Base-by-base conservation (phyloP, 108 stramenopile genomes). In the Conticribra weissflogii region DNA sequence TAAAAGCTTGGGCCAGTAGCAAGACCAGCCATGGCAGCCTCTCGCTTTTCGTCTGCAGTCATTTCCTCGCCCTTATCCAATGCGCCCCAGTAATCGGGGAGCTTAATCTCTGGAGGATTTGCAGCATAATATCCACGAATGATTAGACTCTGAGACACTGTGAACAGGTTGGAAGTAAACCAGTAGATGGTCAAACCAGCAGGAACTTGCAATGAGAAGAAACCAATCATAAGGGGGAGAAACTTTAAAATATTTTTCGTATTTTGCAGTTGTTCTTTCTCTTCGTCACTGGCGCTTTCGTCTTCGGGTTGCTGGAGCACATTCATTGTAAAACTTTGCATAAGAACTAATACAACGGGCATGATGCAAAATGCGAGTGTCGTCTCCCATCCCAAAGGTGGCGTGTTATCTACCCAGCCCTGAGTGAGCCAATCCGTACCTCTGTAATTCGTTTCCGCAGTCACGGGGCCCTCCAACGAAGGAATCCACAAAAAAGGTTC, bases 401-500 rank as follows among this genome's bases (percentile, higher is more conserved):
- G 91, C 17, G 66, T 76, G 0, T 86, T 85, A 66, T 88, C 85
- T 24, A 76, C 36, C 89, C 92, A 92, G 1, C 80, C 81, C 48
- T 87, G 54, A 21, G 81, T 83, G 48, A 96, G 64, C 96, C 96
- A 96, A 52, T 94, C 84, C 82, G 89, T 79, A 25, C 91, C 93
- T 30, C 89, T 82, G 68, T 79, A 88, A 59, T 88, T 84, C 21
- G 78, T 81, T 50, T 81, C 81, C 22, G 88, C 91, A 32, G 88
- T 83, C 16, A 94, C 93, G 1, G 98, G 98, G 5, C 98, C 98
- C 75, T 98, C 79, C 34, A 97, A 69, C 27, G 88, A 91, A 31
- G 98, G 98, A 52, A 98, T 93, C 93, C 94, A 98, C 51, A 98
- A 68, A 59, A 98, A 98, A 28, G 92, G 90, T 79, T 98, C 96